phyloP scores from a whole-genome alignment of 2,329 filamentous ascomycete genomes.

The Colletotrichum lentis region DNA sequence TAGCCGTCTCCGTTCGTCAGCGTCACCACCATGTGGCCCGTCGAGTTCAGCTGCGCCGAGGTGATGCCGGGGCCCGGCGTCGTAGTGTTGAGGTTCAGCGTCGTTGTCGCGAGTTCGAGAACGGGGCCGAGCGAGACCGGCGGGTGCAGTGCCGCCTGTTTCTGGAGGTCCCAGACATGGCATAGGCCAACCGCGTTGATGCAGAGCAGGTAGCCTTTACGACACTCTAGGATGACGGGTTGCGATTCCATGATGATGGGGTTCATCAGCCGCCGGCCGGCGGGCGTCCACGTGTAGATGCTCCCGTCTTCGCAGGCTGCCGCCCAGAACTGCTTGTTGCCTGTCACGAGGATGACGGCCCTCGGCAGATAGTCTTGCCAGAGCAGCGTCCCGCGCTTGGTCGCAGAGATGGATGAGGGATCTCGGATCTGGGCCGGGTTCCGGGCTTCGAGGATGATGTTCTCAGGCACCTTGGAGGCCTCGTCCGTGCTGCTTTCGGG shows the following conservation, averaged over 20 bases:
- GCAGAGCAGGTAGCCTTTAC: constrained; percentile 87
- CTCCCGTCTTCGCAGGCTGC: constrained; percentile 93
- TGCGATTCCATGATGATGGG: constrained; percentile 89
- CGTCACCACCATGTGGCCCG: constrained; percentile 85
- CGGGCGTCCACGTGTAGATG: constrained; percentile 90
- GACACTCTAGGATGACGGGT: constrained; percentile 90
- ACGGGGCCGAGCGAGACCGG: constrained; percentile 89
- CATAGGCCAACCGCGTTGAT: constrained; percentile 88
- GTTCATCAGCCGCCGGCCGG: constrained; percentile 84
- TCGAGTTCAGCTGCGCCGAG: constrained; percentile 88
- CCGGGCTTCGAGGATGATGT: constrained; percentile 84
- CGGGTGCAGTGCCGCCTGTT: constrained; percentile 83
- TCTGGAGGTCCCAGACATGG: constrained; percentile 92
- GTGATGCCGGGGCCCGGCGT: constrained; percentile 85
- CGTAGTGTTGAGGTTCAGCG: constrained; percentile 76
- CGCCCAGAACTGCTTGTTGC: constrained; percentile 90
- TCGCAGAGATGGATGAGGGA: constrained; percentile 83
- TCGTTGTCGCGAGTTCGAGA: constrained; percentile 83
- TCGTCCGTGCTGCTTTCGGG: constrained; percentile 65
- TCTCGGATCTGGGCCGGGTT: constrained; percentile 83
- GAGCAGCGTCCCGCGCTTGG: constrained; percentile 78
- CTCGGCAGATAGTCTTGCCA: constrained; percentile 96
- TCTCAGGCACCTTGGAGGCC: constrained; percentile 70
- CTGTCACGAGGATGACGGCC: constrained; percentile 87
- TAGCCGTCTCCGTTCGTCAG: constrained; percentile 95